Percentiles rank a stretch among this genome's conserved stretches.
Conservation (phyloP, 2,329 filamentous ascomycete genomes). For the Mariannaea elegans region DNA sequence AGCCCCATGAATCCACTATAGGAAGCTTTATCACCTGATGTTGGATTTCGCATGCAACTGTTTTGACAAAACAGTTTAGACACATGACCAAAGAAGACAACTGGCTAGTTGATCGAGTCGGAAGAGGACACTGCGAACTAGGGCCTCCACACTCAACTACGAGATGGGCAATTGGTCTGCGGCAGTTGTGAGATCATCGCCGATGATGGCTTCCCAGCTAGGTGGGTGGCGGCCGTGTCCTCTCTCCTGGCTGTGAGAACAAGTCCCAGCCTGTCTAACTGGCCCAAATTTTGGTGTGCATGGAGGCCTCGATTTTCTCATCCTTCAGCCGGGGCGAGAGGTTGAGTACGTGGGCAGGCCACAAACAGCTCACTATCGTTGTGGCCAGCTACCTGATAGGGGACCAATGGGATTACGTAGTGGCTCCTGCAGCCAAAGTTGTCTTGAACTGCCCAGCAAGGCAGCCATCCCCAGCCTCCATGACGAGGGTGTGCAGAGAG, state of each 20-base stretch:
- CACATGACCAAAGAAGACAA: conserved; percentile 20
- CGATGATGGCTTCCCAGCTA: conserved; percentile 14
- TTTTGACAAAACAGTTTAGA: conserved; percentile 18
- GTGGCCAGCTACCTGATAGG: conserved; percentile 12
- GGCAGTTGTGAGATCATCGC: conserved; percentile 29
- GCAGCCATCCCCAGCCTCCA: conserved; percentile 1
- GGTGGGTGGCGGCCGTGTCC: conserved; percentile 9
- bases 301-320: conserved; percentile 13
- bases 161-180: conserved; percentile 17
- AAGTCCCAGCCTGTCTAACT: background rate
- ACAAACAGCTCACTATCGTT: conserved; percentile 13
- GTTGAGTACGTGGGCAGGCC: background rate
- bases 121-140: conserved; percentile 20
- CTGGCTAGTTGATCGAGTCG: conserved; percentile 18
- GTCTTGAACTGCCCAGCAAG: background rate
- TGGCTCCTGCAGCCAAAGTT: conserved; percentile 20
- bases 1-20: conserved; percentile 12
- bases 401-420: conserved; percentile 11
- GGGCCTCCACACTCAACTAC: conserved; percentile 20
- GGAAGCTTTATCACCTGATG: conserved; percentile 28
- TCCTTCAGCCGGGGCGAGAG: background rate
- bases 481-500: background rate
- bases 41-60: conserved; percentile 21
- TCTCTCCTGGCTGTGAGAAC: conserved; percentile 1
- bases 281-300: background rate